Conservation (phyloP, 202 grass and related monocot species). For the Panicum hallii region DNA sequence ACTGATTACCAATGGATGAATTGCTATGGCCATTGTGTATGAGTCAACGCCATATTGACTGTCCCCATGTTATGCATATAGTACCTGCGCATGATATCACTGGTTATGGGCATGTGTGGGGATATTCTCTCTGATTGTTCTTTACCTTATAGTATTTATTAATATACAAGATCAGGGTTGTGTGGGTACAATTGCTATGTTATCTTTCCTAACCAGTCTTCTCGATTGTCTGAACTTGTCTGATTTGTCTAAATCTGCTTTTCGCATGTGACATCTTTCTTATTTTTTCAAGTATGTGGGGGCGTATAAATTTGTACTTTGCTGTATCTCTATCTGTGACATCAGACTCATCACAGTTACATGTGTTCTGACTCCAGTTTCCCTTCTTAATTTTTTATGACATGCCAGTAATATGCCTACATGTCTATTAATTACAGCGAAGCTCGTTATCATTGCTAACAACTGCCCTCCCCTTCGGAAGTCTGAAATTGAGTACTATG, state of each 20-base stretch:
- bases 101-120: constrained; percentile 11
- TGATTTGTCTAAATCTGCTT: not conserved
- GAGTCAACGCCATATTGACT: constrained; percentile 43
- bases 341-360: not conserved
- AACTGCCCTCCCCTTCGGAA: constrained; percentile 72
- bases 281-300: not conserved
- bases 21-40: constrained; percentile 39
- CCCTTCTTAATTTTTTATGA: not conserved
- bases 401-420: not conserved
- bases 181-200: not conserved
- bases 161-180: not conserved
- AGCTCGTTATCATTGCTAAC: constrained; percentile 74
- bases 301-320: not conserved
- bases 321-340: too few species aligned
- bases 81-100: not conserved
- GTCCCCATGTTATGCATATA: not conserved
- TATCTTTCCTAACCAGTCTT: not conserved
- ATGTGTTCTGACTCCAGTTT: not conserved
- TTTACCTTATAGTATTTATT: not conserved
- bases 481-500: constrained; percentile 82
- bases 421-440: constrained; percentile 46
- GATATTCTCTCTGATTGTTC: not conserved
- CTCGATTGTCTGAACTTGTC: not conserved
- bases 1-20: constrained; percentile 47
- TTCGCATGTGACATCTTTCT: not conserved